A percentile compares a stretch with the other conserved stretches of the same genome.
phyloP scores from a whole-genome alignment of 108 stramenopile species.

The Conticribra weissflogii region DNA sequence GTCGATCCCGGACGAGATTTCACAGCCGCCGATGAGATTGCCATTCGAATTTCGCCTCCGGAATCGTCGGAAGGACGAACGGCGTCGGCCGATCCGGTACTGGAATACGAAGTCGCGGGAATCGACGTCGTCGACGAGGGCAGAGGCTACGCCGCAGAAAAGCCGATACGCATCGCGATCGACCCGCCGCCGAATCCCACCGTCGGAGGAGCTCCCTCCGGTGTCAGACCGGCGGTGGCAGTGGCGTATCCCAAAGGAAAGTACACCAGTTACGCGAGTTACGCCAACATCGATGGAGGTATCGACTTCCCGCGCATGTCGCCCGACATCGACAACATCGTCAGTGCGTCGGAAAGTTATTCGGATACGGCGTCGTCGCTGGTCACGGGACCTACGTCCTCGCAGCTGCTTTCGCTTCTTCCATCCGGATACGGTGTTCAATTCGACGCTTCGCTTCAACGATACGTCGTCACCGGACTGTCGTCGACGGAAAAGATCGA shows the following conservation, averaged over 20 bases:
- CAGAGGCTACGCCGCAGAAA: slow-evolving; percentile 82
- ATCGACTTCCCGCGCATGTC: not conserved
- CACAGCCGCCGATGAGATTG: slow-evolving; percentile 49
- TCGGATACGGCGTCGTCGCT: slow-evolving; percentile 24
- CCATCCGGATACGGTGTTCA: slow-evolving; percentile 78
- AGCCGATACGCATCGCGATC: slow-evolving; percentile 61
- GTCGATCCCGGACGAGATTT: slow-evolving; percentile 73
- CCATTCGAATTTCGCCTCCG: slow-evolving; percentile 56
- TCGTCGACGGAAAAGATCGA: slow-evolving; percentile 31
- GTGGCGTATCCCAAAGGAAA: slow-evolving; percentile 39
- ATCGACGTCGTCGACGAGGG: slow-evolving; percentile 73
- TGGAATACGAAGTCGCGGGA: slow-evolving; percentile 70
- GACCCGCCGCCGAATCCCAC: slow-evolving; percentile 74
- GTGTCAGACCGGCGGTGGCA: slow-evolving; percentile 25
- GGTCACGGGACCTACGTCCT: slow-evolving; percentile 47
- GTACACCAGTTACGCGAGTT: slow-evolving; percentile 37
- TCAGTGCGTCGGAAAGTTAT: slow-evolving; percentile 22
- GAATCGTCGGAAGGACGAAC: slow-evolving; percentile 55
- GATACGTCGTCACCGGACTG: slow-evolving; percentile 58
- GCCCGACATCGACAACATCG: slow-evolving; percentile 7
- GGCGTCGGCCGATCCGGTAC: slow-evolving; percentile 68
- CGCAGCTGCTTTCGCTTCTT: slow-evolving; percentile 68
- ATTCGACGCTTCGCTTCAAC: slow-evolving; percentile 53
- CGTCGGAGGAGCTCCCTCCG: slow-evolving; percentile 1
- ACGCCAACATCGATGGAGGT: not conserved